Base-by-base conservation (phyloP, 805 yeast genomes). In the Soucietia sequanensis region DNA sequence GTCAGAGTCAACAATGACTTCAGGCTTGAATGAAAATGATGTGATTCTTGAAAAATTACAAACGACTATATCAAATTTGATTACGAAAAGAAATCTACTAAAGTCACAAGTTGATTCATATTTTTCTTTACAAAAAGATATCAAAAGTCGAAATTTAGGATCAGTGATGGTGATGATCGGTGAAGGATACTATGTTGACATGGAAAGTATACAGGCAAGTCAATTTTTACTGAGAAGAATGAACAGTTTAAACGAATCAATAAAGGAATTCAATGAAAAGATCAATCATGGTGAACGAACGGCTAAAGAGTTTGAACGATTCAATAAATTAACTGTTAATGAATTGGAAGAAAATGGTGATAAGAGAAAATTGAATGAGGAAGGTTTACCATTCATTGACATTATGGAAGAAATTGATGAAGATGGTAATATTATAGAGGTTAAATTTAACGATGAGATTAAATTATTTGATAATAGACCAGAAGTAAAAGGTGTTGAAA, bases 381-480 rank as follows among this genome's bases (percentile, higher is more conserved):
- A 74, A 11, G 78, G 70, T 1, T 48, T 80, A 2, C 89, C 87
- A 1, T 64, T 85, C 16, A 78, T 88, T 79, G 96, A 89, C 38
- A 90, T 90, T 15, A 70, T 80, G 34, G 97, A 89, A 52, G 60
- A 54, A 34, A 57, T 90, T 24, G 96, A 89, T 56, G 96, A 86
- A 1, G 80, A 84, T n/a, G 96, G 80, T 0, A 78, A 84, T 40
- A 70, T 89, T 1, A 52, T 84, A 2, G 41, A 44, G 6, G 60
- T 46, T 4, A 58, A 45, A 30, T 31, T 63, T 8, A 63, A 60
- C 31, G 46, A 58, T 23, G 41, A 41, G 1, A n/a, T n/a, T n/a
- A n/a, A n/a, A n/a, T n/a, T n/a, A n/a, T n/a, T n/a, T n/a, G n/a
- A n/a, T n/a, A n/a, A n/a, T n/a, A n/a, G n/a, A n/a, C 23, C 23